Evolutionary conservation across 805 yeast genomes (phyloP), one percentile per base, ranked within the genome.

Genomic region (Sungouiella thailandica): DNA sequence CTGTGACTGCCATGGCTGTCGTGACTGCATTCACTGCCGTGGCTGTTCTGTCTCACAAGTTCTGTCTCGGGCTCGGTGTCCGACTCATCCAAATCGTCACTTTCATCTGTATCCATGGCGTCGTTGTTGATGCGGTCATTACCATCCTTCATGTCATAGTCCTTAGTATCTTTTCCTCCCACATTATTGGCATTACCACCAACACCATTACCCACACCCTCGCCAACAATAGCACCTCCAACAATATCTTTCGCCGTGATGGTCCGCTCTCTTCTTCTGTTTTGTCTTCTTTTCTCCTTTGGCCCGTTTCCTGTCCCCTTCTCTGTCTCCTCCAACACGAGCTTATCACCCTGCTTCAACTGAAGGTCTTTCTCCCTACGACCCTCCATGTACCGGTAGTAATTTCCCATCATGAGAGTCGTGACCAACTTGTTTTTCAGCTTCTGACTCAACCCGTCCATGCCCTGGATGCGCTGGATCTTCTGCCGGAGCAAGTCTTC

Each of bases 391-490:
- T 71, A 74, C 39, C 72, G 74, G 39, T 73, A 69, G 39, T 75
- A 77, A 28, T 83, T 75, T 6, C 81, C 76, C 74, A 81, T 78
- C 87, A 80, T 80, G 34, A 81, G 57, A 40, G 72, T 66, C 28
- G 83, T 83, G 12, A 79, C 76, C 37, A 80, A 48, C 46, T 60
- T 63, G 37, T 74, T 65, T 42, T 74, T 68, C 55, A 65, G 63
- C 23, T 52, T 39, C 34, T 75, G 73, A 18, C 56, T 49, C 24
- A 75, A 43, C 25, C 53, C 50, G 7, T 43, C 46, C 33, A 68
- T 50, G 3, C 52, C 48, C 31, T 74, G 65, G 34, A 75, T 74
- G 32, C 55, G 54, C 45, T 68, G 76, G 28, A 78, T 77, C 48
- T 73, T 62, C 18, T 50, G 48, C 44, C 83, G 61, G 37, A 78